Conservation (phyloP, 257 asterid species). For the Plantago elongata region DNA sequence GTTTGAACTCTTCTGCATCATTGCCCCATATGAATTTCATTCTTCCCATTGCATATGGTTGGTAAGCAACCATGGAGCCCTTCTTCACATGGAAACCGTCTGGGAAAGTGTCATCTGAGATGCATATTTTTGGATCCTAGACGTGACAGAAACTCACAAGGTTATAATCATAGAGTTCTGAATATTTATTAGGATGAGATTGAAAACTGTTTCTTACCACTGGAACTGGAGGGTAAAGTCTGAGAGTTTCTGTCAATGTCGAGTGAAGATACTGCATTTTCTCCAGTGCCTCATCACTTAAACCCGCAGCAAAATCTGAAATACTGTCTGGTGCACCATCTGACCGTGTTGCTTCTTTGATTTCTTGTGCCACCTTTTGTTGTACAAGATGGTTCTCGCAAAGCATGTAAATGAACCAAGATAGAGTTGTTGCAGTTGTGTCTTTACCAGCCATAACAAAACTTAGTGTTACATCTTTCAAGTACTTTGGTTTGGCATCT, state of each 20-base stretch:
- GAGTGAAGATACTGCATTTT: constrained; percentile 62
- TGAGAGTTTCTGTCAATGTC: constrained; percentile 48
- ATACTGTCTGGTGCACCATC: constrained; percentile 16
- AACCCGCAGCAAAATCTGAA: constrained; percentile 31
- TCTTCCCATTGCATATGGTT: constrained; percentile 64
- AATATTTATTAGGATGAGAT: neutral
- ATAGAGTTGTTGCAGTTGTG: constrained; percentile 48
- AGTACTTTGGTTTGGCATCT: constrained; percentile 36
- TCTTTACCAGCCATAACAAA: constrained; percentile 58
- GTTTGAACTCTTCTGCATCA: constrained; percentile 39
- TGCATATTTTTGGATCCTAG: constrained; percentile 44
- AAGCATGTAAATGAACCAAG: constrained; percentile 54
- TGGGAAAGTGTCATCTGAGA: constrained; percentile 40
- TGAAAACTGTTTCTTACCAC: constrained; percentile 35
- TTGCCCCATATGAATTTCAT: constrained; percentile 57
- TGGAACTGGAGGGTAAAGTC: constrained; percentile 64
- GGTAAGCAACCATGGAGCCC: constrained; percentile 41
- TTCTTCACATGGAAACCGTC: constrained; percentile 46
- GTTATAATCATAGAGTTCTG: neutral
- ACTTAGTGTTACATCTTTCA: constrained; percentile 48
- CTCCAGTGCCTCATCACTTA: constrained; percentile 44
- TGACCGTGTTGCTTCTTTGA: constrained; percentile 14
- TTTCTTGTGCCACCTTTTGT: constrained; percentile 35
- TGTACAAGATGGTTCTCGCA: constrained; percentile 45
- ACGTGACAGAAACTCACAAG: neutral